Base-by-base conservation (phyloP, 1,284 basidiomycete genomes). In the Calocybe gambosa region DNA sequence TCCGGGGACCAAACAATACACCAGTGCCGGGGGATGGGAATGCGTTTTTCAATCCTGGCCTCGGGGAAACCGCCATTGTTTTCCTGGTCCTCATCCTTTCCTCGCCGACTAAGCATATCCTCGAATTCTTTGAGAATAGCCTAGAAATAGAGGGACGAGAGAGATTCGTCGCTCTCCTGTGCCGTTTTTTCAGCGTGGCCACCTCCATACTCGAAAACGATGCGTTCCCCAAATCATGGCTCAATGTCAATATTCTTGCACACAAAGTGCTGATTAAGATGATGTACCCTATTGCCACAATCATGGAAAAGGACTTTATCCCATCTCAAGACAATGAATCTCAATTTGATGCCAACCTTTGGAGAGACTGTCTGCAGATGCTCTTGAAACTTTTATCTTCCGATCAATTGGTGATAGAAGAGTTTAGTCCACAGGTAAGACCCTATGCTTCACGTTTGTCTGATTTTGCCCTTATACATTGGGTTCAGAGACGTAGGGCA, bases 321-420 rank as follows among this genome's bases (percentile, higher is more conserved):
- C 93, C 94, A 1, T 67, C 78, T 0, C 74, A 80, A 41, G 70
- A 80, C 20, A 69, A 75, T 5, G 75, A 80, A 44, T 73, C 76
- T 21, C 70, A 76, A 21, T 95, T 98, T 62, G 83, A 95, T 60
- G 70, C 80, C 1, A 69, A 70, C 13, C 67, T 98, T 5, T 99
- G 95, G 95, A 78, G 72, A 40, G 84, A 86, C 38, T 84, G 82
- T 36, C 82, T 98, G 56, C 75, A 79, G 44, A 87, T 93, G 72
- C 68, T 96, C 5, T 76, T 97, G 54, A 87, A 85, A 51, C 70
- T 97, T 35, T 72, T 96, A 16, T 89, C 89, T 2, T 95, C 91
- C 6, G 87, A 93, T 42, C 91, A 95, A 55, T 75, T 98, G 15
- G 82, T 92, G 10, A 93, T 98, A 40, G 95, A 99, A 63, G 90